phyloP scores from a whole-genome alignment of 352 stramenopile species.

The Phytophthora quininea region DNA sequence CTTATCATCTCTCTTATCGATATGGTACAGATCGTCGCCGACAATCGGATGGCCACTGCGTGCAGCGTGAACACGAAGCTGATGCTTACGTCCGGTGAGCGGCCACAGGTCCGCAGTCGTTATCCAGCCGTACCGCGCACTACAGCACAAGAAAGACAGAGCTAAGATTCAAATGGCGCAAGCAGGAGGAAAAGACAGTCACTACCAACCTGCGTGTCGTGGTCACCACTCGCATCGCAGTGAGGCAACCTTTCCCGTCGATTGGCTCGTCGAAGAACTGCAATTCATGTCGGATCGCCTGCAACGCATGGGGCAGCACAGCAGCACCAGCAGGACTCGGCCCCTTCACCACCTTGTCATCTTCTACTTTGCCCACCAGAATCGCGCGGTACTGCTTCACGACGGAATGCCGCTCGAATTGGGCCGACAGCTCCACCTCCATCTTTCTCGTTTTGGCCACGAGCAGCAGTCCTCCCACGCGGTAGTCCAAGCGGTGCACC shows the following conservation, averaged over 20 bases:
- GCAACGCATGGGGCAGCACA: conserved; percentile 21
- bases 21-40: conserved; percentile 70
- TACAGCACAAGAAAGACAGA: conserved; percentile 1
- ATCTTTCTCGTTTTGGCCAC: conserved; percentile 59
- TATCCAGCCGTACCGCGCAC: conserved; percentile 61
- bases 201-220: conserved; percentile 39
- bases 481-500: conserved; percentile 67
- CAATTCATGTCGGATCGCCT: conserved; percentile 27
- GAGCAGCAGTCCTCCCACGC: conserved; percentile 64
- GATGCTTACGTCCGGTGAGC: conserved; percentile 70
- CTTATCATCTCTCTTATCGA: background rate
- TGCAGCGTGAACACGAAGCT: conserved; percentile 71
- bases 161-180: background rate
- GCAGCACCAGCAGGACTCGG: background rate
- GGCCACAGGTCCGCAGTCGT: conserved; percentile 74
- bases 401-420: conserved; percentile 54
- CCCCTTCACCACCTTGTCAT: background rate
- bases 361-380: conserved; percentile 37
- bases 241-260: conserved; percentile 35
- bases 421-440: conserved; percentile 46
- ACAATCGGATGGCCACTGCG: conserved; percentile 63
- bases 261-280: conserved; percentile 29
- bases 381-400: conserved; percentile 65
- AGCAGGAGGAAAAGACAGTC: background rate
- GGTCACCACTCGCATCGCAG: conserved; percentile 38